Conservation (phyloP, 257 asterid species). For the Solanum neorickii region DNA sequence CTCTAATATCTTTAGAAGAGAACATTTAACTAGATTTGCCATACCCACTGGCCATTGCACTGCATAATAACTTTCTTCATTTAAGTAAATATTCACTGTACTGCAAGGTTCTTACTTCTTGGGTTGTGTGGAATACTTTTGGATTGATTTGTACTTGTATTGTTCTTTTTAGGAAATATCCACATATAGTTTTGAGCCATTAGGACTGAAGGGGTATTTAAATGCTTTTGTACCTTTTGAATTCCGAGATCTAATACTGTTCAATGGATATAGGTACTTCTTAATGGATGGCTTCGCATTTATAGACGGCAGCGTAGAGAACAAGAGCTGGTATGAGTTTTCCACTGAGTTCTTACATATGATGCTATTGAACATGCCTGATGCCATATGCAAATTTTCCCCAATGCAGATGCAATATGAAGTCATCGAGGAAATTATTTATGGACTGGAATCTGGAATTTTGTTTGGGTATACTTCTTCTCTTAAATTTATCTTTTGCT, state of each 20-base stretch:
- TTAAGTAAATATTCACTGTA: not conserved
- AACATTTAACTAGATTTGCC: not conserved
- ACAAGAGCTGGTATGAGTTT: constrained; percentile 70
- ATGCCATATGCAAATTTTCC: constrained; percentile 3
- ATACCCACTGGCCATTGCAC: not conserved
- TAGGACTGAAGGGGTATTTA: not conserved
- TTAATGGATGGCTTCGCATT: constrained; percentile 88
- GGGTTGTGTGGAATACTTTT: not conserved
- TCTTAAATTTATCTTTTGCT: not conserved
- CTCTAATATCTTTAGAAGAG: not conserved
- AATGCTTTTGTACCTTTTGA: not conserved
- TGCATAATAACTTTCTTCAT: not conserved
- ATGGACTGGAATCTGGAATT: constrained; percentile 94
- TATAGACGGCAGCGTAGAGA: constrained; percentile 87
- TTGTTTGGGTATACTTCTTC: constrained; percentile 59
- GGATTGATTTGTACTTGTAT: not conserved
- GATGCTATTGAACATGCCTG: constrained; percentile 2
- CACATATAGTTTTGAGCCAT: not conserved
- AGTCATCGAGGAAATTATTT: constrained; percentile 90
- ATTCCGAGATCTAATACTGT: not conserved
- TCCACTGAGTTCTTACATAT: not conserved
- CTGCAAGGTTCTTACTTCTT: not conserved
- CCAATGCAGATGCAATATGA: constrained; percentile 84
- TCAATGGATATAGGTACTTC: constrained; percentile 52
- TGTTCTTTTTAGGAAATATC: not conserved